Evolutionary conservation across 2,329 filamentous ascomycete genomes (phyloP).

Genomic region (Aureobasidium leucospermi): DNA sequence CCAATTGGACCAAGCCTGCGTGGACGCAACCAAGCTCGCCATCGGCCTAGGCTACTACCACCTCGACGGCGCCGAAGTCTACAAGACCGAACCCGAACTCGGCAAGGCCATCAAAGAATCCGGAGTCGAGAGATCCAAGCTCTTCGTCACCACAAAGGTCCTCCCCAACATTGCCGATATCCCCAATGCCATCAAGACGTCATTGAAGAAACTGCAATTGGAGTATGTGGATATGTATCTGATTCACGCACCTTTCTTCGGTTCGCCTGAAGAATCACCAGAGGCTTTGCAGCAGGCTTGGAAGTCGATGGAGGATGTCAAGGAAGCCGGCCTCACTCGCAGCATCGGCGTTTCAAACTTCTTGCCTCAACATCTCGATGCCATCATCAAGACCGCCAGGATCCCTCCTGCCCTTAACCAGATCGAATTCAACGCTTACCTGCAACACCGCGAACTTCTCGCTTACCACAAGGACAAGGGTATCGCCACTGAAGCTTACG

Average conservation of each 20-base stretch:
- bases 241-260: constrained; percentile 54
- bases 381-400: constrained; percentile 45
- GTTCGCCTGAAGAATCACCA: constrained; percentile 26
- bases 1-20: constrained; percentile 49
- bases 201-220: constrained; percentile 52
- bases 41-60: constrained; percentile 65
- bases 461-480: constrained; percentile 44
- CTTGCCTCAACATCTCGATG: constrained; percentile 47
- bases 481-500: constrained; percentile 42
- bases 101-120: constrained; percentile 38
- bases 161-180: constrained; percentile 47
- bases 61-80: constrained; percentile 64
- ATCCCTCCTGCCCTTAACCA: constrained; percentile 58
- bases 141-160: constrained; percentile 52
- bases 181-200: constrained; percentile 46
- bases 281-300: constrained; percentile 47
- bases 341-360: constrained; percentile 60
- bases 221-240: constrained; percentile 59
- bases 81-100: constrained; percentile 45
- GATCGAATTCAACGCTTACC: constrained; percentile 62
- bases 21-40: constrained; percentile 53
- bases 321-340: constrained; percentile 49
- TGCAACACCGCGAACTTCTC: constrained; percentile 54
- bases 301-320: constrained; percentile 53
- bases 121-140: constrained; percentile 38